Base-by-base conservation (phyloP, 1,139 yeast species). In the Martiniozyma asiatica region DNA sequence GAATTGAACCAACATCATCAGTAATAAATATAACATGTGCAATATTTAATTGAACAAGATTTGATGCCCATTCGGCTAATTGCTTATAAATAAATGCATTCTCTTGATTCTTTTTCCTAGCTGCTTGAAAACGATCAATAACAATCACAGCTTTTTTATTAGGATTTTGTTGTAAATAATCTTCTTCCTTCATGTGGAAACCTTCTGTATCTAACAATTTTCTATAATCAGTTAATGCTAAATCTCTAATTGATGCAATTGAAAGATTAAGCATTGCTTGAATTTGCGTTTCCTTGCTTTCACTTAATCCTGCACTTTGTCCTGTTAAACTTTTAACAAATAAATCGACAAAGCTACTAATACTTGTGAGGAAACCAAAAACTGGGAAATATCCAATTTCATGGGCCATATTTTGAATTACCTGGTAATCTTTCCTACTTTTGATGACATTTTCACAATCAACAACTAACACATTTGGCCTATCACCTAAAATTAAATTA, bases 21-120 rank as follows among this genome's bases (percentile, higher is more conserved):
- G 96, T 82, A 29, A 87, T 64, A 47, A 80, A 75, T 3, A 89
- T 68, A 4, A 89, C 97, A 58, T 87, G 96, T 0, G 97, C 97
- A 33, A 76, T 53, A 48, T 85, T 84, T 54, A 76, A 66, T 37
- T 74, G 77, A 23, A 85, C 70, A 35, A 89, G 58, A 42, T 67
- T 63, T 0, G 92, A 74, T 0, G 94, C 81, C 96, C 97, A 89
- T 27, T 81, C 94, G 0, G 96, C 80, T 13, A 89, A 45, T 43
- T 75, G 74, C 37, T 73, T 69, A 48, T 78, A 80, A n/a, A 82
- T 63, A 45, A 79, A 77, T 9, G 75, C 67, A 42, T 81, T 74
- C 3, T 64, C 54, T 37, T 73, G 81, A 17, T 36, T 34, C 2
- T 79, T 61, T 35, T 68, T 73, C 30, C 65, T 59, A 5, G 69